phyloP scores from a whole-genome alignment of 2,329 filamentous ascomycete genomes.

The Calycina marina region DNA sequence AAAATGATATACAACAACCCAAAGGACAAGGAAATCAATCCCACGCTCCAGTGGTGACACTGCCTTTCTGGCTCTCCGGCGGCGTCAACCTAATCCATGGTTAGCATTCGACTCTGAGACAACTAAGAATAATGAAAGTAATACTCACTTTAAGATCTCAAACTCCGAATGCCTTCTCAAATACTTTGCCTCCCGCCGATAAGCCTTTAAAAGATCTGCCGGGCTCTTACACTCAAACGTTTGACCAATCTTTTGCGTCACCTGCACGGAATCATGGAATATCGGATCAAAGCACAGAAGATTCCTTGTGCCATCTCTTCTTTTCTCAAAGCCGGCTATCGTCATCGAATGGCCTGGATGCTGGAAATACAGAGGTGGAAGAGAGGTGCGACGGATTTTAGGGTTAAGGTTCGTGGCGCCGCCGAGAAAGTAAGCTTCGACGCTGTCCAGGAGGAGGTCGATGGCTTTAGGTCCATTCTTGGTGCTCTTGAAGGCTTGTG shows the following conservation, averaged over 20 bases:
- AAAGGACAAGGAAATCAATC: background rate
- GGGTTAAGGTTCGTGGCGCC: conserved; percentile 33
- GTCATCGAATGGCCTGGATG: conserved; percentile 81
- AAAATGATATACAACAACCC: no score
- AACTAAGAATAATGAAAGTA: conserved; percentile 1
- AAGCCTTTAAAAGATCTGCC: conserved; percentile 48
- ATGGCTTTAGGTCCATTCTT: conserved; percentile 19
- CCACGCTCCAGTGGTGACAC: background rate
- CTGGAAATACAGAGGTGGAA: conserved; percentile 84
- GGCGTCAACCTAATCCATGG: background rate
- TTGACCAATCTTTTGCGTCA: conserved; percentile 42
- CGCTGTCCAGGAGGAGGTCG: conserved; percentile 42
- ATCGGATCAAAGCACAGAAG: conserved; percentile 82
- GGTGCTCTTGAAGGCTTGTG: conserved; percentile 41
- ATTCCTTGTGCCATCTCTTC: conserved; percentile 45
- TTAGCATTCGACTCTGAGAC: background rate
- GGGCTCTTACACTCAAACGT: conserved; percentile 31
- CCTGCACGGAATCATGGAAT: conserved; percentile 51
- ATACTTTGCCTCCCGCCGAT: conserved; percentile 56
- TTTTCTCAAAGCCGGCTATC: conserved; percentile 70
- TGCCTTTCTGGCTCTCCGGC: conserved; percentile 1
- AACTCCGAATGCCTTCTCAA: conserved; percentile 61
- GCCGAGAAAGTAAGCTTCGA: conserved; percentile 63
- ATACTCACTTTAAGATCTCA: conserved; percentile 57
- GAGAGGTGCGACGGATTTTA: conserved; percentile 54